phyloP scores from a whole-genome alignment of 2,329 filamentous ascomycete species.

The Cryphonectria carpinicola region DNA sequence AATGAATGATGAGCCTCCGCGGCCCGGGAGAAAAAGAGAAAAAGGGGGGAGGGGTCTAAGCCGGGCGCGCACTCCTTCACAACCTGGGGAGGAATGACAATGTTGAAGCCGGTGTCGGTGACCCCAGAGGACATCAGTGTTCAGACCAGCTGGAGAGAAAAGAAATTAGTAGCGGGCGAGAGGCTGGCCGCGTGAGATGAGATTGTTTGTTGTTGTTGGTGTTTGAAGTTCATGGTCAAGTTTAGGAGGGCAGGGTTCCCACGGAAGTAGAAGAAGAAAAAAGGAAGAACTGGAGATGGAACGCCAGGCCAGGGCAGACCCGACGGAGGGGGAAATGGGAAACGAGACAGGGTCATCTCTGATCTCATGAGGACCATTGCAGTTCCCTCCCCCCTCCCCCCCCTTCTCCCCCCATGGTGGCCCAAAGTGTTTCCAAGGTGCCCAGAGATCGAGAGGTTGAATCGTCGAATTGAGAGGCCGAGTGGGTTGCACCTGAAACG shows the following conservation, averaged over 20 bases:
- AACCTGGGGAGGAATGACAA: not conserved
- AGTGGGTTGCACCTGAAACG: conserved; percentile 36
- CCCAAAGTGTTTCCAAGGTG: conserved; percentile 12
- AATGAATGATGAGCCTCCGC: conserved; percentile 15
- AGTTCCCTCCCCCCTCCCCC: not conserved
- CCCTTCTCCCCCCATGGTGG: conserved; percentile 1
- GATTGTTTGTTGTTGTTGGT: conserved; percentile 24
- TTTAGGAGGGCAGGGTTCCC: conserved; percentile 15
- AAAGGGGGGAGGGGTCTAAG: not conserved
- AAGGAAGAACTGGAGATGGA: conserved; percentile 21
- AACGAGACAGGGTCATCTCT: conserved; percentile 26
- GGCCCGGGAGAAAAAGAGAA: conserved; percentile 3
- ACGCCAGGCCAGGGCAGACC: conserved; percentile 16
- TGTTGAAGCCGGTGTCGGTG: conserved; percentile 12
- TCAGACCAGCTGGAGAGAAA: conserved; percentile 30
- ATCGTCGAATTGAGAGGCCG: conserved; percentile 24
- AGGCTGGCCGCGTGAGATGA: conserved; percentile 22
- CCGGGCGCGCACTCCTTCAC: conserved; percentile 10
- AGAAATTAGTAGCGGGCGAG: conserved; percentile 26
- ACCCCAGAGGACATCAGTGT: conserved; percentile 5
- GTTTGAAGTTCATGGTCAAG: conserved; percentile 21
- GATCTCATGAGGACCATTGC: conserved; percentile 29
- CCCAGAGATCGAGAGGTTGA: conserved; percentile 18
- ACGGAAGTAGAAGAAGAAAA: not conserved
- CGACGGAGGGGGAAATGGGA: conserved; percentile 11